Evolutionary conservation across 352 stramenopile species (phyloP), one percentile per base, ranked within the genome.

Genomic region (Globisporangium cederbergense): DNA sequence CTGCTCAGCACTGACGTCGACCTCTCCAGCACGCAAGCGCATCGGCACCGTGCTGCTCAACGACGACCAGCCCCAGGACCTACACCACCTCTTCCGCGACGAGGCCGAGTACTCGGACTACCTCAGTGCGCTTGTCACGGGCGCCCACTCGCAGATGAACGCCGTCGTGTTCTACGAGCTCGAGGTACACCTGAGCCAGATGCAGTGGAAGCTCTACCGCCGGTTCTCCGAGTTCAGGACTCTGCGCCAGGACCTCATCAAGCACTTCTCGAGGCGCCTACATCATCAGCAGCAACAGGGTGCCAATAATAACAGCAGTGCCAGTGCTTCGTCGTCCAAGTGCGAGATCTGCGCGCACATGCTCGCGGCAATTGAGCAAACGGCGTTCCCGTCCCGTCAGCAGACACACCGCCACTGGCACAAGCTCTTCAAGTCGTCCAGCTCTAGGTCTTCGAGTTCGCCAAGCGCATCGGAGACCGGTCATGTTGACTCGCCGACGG

Each of bases 81-180:
- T 90, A 2, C 71, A 72, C 11, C 62, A 72, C 16, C 61, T 90
- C 10, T 88, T 91, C 58, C 81, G 79, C 2, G 81, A 91, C 43
- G 79, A 92, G 59, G 82, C 84, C 25, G 84, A 93, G 67, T 93
- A 93, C 68, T 93, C 84, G 38, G 84, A 93, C 60, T 91, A 93
- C 71, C 62, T 93, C 53, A 71, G 68, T 7, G 76, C 77, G 34
- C 47, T 65, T 8, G 43, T 89, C 46, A 87, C 76, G 0, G 71
- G 77, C 4, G 59, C 76, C 4, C 83, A 90, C 60, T 57, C 73
- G 13, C 72, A 89, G 49, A 66, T 76, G 30, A 76, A 91, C 51
- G 69, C 73, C 11, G 75, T 90, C 18, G 77, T 91, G 13, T 88
- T 81, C 47, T 93, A 93, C 46, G 69, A 84, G 38, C n/a, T 93